Evolutionary conservation across 2,329 filamentous ascomycete genomes (phyloP).

Genomic region (Cryphonectria radicalis): DNA sequence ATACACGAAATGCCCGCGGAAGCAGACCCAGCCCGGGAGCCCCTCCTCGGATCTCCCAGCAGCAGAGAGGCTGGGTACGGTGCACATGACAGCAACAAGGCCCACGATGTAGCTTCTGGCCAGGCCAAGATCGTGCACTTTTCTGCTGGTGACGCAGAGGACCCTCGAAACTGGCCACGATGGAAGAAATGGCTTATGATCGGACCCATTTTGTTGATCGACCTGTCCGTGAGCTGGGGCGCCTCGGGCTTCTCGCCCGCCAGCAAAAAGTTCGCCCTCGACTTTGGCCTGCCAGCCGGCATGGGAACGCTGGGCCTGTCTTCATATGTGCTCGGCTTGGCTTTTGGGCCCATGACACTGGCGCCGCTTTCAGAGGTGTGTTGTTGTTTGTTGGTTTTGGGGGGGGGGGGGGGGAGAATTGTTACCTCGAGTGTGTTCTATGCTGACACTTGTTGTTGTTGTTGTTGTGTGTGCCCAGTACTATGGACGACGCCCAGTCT

Average conservation of each 20-base stretch:
- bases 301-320: slow-evolving; percentile 49
- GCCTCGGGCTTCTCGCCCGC: slow-evolving; percentile 53
- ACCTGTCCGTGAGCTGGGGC: slow-evolving; percentile 45
- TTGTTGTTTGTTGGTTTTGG: neutral
- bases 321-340: slow-evolving; percentile 51
- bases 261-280: slow-evolving; percentile 44
- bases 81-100: neutral
- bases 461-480: slow-evolving; percentile 38
- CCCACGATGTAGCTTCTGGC: neutral
- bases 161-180: slow-evolving; percentile 40
- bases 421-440: too few relatives aligned
- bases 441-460: neutral
- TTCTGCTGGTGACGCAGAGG: slow-evolving; percentile 31
- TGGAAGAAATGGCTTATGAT: slow-evolving; percentile 42
- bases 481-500: slow-evolving; percentile 48
- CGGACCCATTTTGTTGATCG: slow-evolving; percentile 37
- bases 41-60: slow-evolving; percentile 14
- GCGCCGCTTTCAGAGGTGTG: slow-evolving; percentile 37
- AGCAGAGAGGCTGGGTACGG: slow-evolving; percentile 8
- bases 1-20: slow-evolving; percentile 5
- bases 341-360: slow-evolving; percentile 41
- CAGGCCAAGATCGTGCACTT: slow-evolving; percentile 29
- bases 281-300: slow-evolving; percentile 45
- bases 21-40: slow-evolving; percentile 3
- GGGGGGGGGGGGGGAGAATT: too few relatives aligned